These are phyloP conservation scores for Cucumis melo DNA, from an alignment of 306 rosid species.

Conservation along the genomic window DNA sequence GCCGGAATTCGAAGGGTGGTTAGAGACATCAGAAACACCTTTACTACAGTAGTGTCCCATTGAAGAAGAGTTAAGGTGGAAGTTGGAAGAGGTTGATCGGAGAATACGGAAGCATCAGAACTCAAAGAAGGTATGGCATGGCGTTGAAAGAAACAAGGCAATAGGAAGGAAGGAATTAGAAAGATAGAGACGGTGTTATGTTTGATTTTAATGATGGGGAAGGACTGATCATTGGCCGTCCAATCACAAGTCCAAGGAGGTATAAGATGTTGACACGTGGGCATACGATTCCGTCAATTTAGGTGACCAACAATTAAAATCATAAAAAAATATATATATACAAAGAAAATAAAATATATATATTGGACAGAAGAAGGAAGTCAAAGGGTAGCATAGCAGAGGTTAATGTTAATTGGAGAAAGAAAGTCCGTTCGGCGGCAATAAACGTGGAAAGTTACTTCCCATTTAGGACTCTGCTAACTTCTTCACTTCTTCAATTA, in stretches of 20 bases:
- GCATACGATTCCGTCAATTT: neutral
- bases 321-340: too few relatives aligned
- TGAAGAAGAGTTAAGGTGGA: neutral
- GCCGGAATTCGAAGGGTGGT: neutral
- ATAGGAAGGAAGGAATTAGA: neutral
- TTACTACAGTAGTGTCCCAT: slow-evolving; percentile 2
- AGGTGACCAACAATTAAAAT: neutral
- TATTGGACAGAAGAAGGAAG: neutral
- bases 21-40: neutral
- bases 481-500: neutral
- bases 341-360: too few relatives aligned
- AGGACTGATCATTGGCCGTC: neutral
- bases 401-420: too few relatives aligned
- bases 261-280: neutral
- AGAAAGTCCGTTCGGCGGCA: neutral
- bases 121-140: neutral
- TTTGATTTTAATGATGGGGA: neutral
- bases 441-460: neutral
- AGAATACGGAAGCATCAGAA: neutral
- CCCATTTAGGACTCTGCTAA: neutral
- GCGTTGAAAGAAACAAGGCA: neutral
- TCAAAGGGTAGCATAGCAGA: neutral
- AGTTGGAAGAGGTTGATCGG: neutral
- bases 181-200: neutral
- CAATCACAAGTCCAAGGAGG: neutral